A percentile compares a stretch with the other conserved stretches of the same genome.
phyloP scores from a whole-genome alignment of 805 yeast species.

The Saturnispora silvae region DNA sequence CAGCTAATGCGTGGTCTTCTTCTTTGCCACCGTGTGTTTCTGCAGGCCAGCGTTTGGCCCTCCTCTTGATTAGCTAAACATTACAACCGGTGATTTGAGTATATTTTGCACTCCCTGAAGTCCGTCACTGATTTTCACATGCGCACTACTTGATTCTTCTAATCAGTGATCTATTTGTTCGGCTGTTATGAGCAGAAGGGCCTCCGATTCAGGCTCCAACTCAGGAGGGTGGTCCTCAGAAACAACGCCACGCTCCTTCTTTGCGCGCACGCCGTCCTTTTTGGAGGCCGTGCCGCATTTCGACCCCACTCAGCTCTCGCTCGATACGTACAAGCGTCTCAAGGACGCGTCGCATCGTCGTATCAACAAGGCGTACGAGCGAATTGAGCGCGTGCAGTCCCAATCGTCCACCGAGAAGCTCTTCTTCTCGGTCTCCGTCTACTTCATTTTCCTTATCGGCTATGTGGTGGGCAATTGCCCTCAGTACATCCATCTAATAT shows the following conservation, averaged over 20 bases:
- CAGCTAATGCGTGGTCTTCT: too few relatives aligned
- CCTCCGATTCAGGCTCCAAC: too few relatives aligned
- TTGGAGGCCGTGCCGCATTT: not conserved
- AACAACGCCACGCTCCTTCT: not conserved
- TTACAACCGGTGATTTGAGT: too few relatives aligned
- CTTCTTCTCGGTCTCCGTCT: constrained; percentile 67
- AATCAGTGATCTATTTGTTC: too few relatives aligned
- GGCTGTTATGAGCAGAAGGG: too few relatives aligned
- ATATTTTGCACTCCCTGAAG: too few relatives aligned
- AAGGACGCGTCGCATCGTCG: constrained; percentile 18
- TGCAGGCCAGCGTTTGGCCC: too few relatives aligned
- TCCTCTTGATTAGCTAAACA: too few relatives aligned
- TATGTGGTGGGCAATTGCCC: constrained; percentile 71
- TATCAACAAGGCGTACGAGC: constrained; percentile 29
- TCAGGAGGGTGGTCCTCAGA: too few relatives aligned
- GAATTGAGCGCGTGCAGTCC: constrained; percentile 28
- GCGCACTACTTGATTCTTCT: too few relatives aligned
- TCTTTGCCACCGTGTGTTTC: too few relatives aligned
- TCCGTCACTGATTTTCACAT: too few relatives aligned
- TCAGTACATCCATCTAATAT: constrained; percentile 61
- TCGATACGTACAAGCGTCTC: constrained; percentile 9
- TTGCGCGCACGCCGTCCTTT: not conserved
- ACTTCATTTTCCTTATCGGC: constrained; percentile 61
- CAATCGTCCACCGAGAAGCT: constrained; percentile 59
- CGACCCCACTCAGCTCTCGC: not conserved